Evolutionary conservation across 202 grass and related monocot species (phyloP).

Genomic region (Zizania palustris): DNA sequence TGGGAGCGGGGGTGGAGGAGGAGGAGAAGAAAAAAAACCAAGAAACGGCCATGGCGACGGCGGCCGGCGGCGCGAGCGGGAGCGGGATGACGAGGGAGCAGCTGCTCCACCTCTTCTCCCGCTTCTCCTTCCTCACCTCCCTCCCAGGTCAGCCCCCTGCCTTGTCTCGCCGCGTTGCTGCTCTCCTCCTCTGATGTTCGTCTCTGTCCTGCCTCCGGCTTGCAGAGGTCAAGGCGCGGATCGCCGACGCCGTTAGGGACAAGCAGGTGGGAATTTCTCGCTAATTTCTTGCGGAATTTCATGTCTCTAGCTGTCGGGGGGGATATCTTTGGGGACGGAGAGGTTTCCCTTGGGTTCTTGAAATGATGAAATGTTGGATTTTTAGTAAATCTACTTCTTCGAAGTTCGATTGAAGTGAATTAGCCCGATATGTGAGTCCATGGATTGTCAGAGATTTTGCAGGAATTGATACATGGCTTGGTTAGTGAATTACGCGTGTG

Average conservation of each 20-base stretch:
- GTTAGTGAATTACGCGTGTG: not conserved
- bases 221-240: slow-evolving; percentile 59
- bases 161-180: not conserved
- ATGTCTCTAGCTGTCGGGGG: not conserved
- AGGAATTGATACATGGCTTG: not conserved
- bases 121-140: slow-evolving; percentile 70
- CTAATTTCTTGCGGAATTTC: not conserved
- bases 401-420: not conserved
- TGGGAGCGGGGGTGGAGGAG: too few species aligned
- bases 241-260: slow-evolving; percentile 65
- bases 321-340: not conserved
- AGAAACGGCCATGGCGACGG: slow-evolving; percentile 27
- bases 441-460: not conserved
- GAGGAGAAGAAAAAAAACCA: not conserved
- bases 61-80: slow-evolving; percentile 21
- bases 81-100: slow-evolving; percentile 50
- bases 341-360: not conserved
- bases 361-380: not conserved
- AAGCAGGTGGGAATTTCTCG: slow-evolving; percentile 45
- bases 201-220: not conserved
- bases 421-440: not conserved
- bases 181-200: not conserved
- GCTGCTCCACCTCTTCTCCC: slow-evolving; percentile 67
- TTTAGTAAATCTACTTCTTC: not conserved
- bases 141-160: slow-evolving; percentile 48